phyloP scores from a whole-genome alignment of 1,139 yeast species.

The Keqinozyma sinolaborantium region DNA sequence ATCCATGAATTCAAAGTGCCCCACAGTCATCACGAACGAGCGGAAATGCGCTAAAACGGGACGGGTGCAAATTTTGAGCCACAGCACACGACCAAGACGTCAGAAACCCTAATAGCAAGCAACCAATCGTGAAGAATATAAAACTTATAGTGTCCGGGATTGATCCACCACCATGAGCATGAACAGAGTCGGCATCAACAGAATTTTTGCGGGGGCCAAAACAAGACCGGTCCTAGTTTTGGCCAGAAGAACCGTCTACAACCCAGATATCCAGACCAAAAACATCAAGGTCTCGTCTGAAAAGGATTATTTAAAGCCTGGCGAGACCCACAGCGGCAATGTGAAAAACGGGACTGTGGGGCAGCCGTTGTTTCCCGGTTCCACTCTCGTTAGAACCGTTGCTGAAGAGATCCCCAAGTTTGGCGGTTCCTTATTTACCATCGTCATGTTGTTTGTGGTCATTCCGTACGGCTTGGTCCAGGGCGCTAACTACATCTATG shows the following conservation, averaged over 20 bases:
- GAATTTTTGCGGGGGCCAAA: neutral
- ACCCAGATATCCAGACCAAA: neutral
- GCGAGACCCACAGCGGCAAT: neutral
- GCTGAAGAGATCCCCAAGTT: slow-evolving; percentile 6
- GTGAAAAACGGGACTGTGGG: neutral
- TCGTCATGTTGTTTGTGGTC: slow-evolving; percentile 6
- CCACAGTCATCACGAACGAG: neutral
- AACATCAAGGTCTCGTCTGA: neutral
- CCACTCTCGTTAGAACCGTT: neutral
- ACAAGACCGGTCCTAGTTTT: neutral
- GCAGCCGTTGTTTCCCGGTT: neutral
- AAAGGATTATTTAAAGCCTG: neutral
- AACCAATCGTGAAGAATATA: too few species aligned
- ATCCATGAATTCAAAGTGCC: neutral
- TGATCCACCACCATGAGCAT: neutral
- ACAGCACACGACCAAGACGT: neutral
- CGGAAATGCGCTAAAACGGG: neutral
- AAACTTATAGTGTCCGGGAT: too few species aligned
- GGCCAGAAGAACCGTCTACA: neutral
- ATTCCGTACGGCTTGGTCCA: slow-evolving; percentile 9
- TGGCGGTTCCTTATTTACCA: slow-evolving; percentile 7
- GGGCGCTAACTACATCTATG: slow-evolving; percentile 5
- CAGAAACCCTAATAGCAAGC: too few species aligned
- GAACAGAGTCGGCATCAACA: neutral
- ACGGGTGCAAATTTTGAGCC: neutral